Percentiles rank a stretch among this genome's conserved stretches.
Conservation (phyloP, 108 stramenopile genomes). For the Cyclotella sp. region DNA sequence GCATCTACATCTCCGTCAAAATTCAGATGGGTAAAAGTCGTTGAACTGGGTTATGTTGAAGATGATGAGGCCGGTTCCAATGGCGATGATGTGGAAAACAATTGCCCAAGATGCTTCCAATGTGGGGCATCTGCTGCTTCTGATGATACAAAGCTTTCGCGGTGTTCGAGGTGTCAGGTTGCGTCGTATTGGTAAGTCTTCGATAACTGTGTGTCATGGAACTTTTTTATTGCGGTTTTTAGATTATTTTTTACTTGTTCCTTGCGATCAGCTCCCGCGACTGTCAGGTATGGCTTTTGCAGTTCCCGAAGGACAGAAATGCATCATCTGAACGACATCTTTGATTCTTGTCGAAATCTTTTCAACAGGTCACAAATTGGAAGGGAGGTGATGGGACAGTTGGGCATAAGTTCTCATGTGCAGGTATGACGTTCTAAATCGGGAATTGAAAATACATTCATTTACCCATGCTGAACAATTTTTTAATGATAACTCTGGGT, state of each 20-base stretch:
- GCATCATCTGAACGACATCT: not conserved
- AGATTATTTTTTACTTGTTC: not conserved
- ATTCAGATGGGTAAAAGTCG: conserved; percentile 63
- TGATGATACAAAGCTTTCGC: conserved; percentile 23
- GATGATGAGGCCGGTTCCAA: conserved; percentile 24
- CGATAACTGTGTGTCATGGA: not conserved
- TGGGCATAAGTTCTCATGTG: conserved; percentile 75
- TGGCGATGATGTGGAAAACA: conserved; percentile 6
- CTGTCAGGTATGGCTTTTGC: conserved; percentile 54
- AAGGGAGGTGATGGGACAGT: conserved; percentile 57
- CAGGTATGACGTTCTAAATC: conserved; percentile 21
- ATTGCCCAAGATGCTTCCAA: conserved; percentile 59
- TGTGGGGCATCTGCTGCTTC: conserved; percentile 51
- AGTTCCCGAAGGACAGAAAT: not conserved
- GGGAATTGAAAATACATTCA: not conserved
- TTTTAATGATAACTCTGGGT: not conserved
- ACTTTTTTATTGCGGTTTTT: not conserved
- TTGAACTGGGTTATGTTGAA: conserved; percentile 76
- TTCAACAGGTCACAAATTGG: conserved; percentile 62
- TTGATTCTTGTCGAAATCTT: not conserved
- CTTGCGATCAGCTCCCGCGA: conserved; percentile 49
- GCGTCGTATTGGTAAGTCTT: conserved; percentile 68
- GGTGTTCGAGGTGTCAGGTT: conserved; percentile 71
- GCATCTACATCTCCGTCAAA: conserved; percentile 17
- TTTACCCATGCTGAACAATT: not conserved